These are phyloP conservation scores for Tuber melanosporum DNA, from an alignment of 495 filamentous ascomycete genomes.

Conservation along the genomic window DNA sequence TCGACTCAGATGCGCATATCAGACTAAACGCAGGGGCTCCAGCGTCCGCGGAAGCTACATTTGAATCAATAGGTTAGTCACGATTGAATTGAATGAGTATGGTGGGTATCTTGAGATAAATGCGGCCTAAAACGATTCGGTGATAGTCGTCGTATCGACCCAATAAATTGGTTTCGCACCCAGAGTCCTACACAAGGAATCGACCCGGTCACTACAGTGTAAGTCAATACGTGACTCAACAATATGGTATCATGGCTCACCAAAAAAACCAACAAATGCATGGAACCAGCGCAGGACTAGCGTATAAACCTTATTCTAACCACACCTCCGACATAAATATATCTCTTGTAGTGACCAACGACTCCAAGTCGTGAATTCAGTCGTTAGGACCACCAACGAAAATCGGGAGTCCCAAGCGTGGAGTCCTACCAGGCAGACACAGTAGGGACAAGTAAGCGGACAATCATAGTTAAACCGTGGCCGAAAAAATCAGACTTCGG, in stretches of 20 bases:
- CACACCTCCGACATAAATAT: not conserved
- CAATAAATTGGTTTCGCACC: not conserved
- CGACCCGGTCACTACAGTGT: not conserved
- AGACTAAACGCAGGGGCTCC: not conserved
- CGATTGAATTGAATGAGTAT: not conserved
- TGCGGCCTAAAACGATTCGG: not conserved
- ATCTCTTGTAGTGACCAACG: not conserved
- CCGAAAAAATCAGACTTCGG: not conserved
- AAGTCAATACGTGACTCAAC: not conserved
- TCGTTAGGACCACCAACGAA: not conserved
- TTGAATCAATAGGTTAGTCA: not conserved
- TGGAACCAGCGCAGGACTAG: not conserved
- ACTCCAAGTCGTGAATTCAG: not conserved
- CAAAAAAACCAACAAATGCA: not conserved
- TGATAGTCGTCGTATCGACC: not conserved
- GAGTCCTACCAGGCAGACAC: not conserved
- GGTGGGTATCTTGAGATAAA: not conserved
- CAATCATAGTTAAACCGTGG: not conserved
- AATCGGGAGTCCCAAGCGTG: not conserved
- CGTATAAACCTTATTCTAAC: constrained; percentile 1
- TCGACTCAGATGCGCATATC: not conserved
- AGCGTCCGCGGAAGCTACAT: not conserved
- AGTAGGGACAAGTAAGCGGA: not conserved
- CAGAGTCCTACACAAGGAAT: not conserved
- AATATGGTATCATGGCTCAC: not conserved